These are phyloP conservation scores for Peronospora farinosa DNA, from an alignment of 352 stramenopile species.

Conservation along the genomic window DNA sequence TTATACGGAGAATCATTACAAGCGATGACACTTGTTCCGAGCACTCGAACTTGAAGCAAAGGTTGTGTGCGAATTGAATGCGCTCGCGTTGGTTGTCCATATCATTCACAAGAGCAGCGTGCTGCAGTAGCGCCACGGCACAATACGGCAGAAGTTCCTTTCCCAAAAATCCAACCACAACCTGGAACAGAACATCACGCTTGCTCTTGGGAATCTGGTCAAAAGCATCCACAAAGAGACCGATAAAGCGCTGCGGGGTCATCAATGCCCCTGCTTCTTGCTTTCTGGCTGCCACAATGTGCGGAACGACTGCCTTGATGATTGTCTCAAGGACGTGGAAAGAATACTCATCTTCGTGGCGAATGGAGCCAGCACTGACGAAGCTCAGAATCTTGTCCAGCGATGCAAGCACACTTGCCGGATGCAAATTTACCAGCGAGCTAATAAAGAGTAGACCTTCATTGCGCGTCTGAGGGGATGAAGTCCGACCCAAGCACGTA, in stretches of 20 bases:
- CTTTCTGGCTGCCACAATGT: conserved; percentile 42
- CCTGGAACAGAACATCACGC: conserved; percentile 53
- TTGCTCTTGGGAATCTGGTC: conserved; percentile 57
- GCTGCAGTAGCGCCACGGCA: conserved; percentile 50
- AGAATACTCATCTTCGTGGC: conserved; percentile 80
- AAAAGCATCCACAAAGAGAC: conserved; percentile 70
- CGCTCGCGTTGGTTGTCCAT: conserved; percentile 40
- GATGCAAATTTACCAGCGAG: conserved; percentile 68
- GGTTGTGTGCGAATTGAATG: conserved; percentile 55
- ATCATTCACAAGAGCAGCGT: conserved; percentile 20
- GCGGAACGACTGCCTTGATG: conserved; percentile 67
- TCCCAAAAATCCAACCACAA: conserved; percentile 55
- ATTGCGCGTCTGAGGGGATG: conserved; percentile 73
- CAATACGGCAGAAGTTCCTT: conserved; percentile 46
- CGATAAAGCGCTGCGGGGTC: conserved; percentile 67
- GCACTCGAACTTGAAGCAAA: conserved; percentile 55
- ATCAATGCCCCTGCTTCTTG: conserved; percentile 27
- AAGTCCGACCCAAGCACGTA: conserved; percentile 50
- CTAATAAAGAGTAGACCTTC: conserved; percentile 79
- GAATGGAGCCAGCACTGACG: conserved; percentile 47
- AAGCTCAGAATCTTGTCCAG: conserved; percentile 77
- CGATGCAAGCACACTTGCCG: conserved; percentile 59
- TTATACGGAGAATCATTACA: conserved; percentile 53
- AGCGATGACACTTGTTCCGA: conserved; percentile 53
- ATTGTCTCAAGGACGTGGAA: conserved; percentile 86